phyloP scores from a whole-genome alignment of 2,329 filamentous ascomycete species.

The Didymosphaeria variabile region DNA sequence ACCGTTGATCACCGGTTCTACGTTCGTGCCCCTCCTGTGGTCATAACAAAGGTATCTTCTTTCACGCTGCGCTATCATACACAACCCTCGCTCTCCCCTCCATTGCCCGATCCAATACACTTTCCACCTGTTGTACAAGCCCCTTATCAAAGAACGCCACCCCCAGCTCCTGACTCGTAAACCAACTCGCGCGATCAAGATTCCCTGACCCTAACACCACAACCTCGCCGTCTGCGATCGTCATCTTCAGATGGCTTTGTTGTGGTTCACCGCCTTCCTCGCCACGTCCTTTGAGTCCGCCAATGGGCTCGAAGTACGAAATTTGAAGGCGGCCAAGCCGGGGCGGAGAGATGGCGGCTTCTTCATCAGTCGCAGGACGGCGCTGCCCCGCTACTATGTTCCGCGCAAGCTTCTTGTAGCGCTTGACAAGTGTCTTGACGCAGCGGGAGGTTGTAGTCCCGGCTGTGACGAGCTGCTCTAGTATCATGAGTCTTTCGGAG shows the following conservation, averaged over 20 bases:
- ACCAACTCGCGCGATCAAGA: conserved; percentile 86
- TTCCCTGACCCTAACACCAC: conserved; percentile 81
- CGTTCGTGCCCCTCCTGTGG: too few species aligned
- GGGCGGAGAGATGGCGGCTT: conserved; percentile 34
- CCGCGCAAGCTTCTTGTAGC: conserved; percentile 53
- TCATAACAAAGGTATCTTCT: too few species aligned
- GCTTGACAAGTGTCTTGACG: conserved; percentile 66
- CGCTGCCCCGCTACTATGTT: not conserved
- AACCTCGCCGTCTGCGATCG: conserved; percentile 73
- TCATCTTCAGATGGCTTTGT: conserved; percentile 80
- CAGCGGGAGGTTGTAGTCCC: conserved; percentile 76
- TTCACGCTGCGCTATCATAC: conserved; percentile 30
- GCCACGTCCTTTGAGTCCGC: conserved; percentile 34
- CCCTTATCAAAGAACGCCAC: conserved; percentile 62
- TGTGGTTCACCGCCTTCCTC: conserved; percentile 65
- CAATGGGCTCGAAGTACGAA: conserved; percentile 63
- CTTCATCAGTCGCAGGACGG: conserved; percentile 32
- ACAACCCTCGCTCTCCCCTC: conserved; percentile 33
- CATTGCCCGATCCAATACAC: conserved; percentile 35
- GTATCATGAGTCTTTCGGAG: conserved; percentile 74
- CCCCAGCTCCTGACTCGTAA: conserved; percentile 84
- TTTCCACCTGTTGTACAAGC: conserved; percentile 47
- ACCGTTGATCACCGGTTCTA: too few species aligned
- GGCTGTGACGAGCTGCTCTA: conserved; percentile 83
- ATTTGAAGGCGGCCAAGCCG: conserved; percentile 63